phyloP scores from a whole-genome alignment of 805 yeast species.

The Zygotorulaspora sp. region DNA sequence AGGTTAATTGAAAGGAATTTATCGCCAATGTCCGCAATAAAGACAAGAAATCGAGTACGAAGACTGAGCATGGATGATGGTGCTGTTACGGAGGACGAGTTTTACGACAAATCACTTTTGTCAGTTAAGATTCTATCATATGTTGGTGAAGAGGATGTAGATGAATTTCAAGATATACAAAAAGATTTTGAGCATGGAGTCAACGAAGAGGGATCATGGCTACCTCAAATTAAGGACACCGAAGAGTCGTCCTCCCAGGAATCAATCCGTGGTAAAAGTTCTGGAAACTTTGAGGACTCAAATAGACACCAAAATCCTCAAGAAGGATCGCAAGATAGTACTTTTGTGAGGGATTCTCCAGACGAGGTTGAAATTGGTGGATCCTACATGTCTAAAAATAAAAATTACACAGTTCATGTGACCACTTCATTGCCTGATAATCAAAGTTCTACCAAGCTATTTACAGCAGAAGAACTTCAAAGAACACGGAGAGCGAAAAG shows the following conservation, averaged over 20 bases:
- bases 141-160: constrained; percentile 32
- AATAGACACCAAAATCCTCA: neutral
- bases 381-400: neutral
- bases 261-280: constrained; percentile 2
- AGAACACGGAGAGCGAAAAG: constrained; percentile 7
- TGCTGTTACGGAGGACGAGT: constrained; percentile 9
- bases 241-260: constrained; percentile 24
- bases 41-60: constrained; percentile 8
- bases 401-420: neutral
- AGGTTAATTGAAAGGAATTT: constrained; percentile 1
- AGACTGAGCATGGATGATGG: constrained; percentile 11
- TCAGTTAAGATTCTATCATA: constrained; percentile 30
- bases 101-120: constrained; percentile 18
- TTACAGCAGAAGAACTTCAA: constrained; percentile 23
- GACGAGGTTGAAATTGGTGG: neutral
- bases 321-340: neutral
- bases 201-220: constrained; percentile 31
- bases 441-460: neutral
- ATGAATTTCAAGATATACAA: constrained; percentile 33
- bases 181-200: constrained; percentile 28
- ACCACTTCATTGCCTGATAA: neutral
- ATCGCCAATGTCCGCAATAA: constrained; percentile 7
- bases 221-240: constrained; percentile 22
- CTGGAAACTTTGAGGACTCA: constrained; percentile 4
- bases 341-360: neutral